Base-by-base conservation (phyloP, 2,329 filamentous ascomycete species). In the Fusarium tjaetaba region DNA sequence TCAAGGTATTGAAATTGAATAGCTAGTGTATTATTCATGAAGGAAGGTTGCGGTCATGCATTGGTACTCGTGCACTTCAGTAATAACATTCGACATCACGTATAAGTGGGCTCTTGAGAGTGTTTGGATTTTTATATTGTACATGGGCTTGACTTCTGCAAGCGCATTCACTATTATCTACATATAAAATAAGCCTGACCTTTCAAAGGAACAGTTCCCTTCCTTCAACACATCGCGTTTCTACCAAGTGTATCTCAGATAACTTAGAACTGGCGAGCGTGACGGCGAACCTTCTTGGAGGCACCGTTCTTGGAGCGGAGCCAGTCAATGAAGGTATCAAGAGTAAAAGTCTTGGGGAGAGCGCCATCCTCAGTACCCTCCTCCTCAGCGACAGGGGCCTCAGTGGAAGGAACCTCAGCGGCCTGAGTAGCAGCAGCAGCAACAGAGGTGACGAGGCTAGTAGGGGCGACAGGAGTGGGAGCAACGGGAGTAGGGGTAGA, bases 241-340 rank as follows among this genome's bases (percentile, higher is more conserved):
- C 1, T n/a, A 0, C 9, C 9, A 34, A 22, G 6, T 7, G 2
- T 28, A 11, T 42, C n/a, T 46, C 11, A 16, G 6, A 56, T 32
- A 52, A 18, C 22, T 69, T 76, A 77, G 52, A 77, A 58, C 8
- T 68, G 73, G 4, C 76, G 72, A 7, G 75, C 76, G 13, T 77
- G 76, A 11, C 75, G 75, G 4, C 76, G 76, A n/a, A 30, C 38
- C 32, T 75, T 74, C 41, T 57, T 57, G 7, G 63, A 60, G 14
- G 52, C 72, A 53, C 57, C 60, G 28, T 67, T 64, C 20, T 55
- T 42, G 20, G 51, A 41, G 4, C 59, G 67, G 11, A 76, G 61
- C 74, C 74, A 76, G 10, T 59, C 51, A 59, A 76, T 76, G 61
- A 76, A 76, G 49, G 73, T 76, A n/a, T 76, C 73, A 1, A 76